Evolutionary conservation across 495 filamentous ascomycete genomes (phyloP).

Genomic region (Penicillium desertorum): DNA sequence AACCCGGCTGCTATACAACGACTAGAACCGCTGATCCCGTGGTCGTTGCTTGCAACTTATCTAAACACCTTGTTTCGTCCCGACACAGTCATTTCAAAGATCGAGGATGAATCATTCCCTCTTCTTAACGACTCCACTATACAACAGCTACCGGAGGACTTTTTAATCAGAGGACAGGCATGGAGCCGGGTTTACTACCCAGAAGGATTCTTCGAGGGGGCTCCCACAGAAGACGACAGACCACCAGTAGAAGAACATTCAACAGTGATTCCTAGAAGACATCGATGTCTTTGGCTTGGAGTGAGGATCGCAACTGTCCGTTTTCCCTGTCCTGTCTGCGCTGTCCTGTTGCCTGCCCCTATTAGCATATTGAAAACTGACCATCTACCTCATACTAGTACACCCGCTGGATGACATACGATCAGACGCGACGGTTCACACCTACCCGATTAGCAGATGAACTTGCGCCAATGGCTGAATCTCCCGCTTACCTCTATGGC

Average conservation of each 20-base stretch:
- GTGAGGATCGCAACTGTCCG: conserved; percentile 46
- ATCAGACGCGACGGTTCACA: conserved; percentile 28
- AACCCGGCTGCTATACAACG: conserved; percentile 50
- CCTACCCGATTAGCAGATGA: conserved; percentile 32
- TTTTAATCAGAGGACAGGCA: conserved; percentile 69
- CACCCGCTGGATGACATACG: conserved; percentile 44
- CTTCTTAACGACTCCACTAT: conserved; percentile 46
- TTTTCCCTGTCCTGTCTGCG: not conserved
- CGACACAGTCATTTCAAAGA: conserved; percentile 41
- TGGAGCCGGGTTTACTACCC: conserved; percentile 73
- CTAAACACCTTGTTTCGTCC: conserved; percentile 62
- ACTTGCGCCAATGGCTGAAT: conserved; percentile 26
- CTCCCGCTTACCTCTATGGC: conserved; percentile 20
- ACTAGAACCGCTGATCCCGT: conserved; percentile 62
- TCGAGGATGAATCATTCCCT: conserved; percentile 56
- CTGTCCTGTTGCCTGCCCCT: not conserved
- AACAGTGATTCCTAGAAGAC: not conserved
- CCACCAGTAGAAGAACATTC: conserved; percentile 35
- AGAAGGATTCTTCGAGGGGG: conserved; percentile 63
- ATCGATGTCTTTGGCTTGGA: conserved; percentile 11
- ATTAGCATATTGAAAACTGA: not conserved
- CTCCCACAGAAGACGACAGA: conserved; percentile 74
- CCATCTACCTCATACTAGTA: conserved; percentile 27
- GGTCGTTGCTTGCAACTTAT: conserved; percentile 60
- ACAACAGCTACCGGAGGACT: conserved; percentile 83